Evolutionary conservation across 257 asterid genomes (phyloP).

Genomic region (Eustoma russellianum): DNA sequence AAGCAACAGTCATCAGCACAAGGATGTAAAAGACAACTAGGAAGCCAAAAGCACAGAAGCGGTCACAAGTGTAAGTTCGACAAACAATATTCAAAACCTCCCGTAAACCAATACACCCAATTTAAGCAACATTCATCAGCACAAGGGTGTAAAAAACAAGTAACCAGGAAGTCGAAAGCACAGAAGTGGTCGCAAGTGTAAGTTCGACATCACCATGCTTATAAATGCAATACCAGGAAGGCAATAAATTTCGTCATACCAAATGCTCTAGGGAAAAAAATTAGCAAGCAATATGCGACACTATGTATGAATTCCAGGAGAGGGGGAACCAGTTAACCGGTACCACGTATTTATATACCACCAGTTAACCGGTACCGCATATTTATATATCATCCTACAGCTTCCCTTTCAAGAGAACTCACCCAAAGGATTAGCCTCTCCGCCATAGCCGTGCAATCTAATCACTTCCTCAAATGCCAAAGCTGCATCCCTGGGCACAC

Average conservation of each 20-base stretch:
- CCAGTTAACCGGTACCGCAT: background rate
- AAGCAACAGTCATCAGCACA: background rate
- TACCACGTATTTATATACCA: too few relatives aligned
- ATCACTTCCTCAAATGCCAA: slow-evolving; percentile 93
- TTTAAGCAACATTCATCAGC: background rate
- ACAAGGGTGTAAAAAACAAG: background rate
- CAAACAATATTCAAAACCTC: background rate
- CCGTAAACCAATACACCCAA: background rate
- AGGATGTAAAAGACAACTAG: background rate
- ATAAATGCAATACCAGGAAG: background rate
- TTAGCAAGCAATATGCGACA: background rate
- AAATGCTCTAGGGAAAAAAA: background rate
- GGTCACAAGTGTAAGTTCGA: background rate
- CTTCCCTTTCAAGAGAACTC: slow-evolving; percentile 13
- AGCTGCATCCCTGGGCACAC: slow-evolving; percentile 92
- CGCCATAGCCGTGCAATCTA: slow-evolving; percentile 90
- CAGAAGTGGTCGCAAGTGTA: background rate
- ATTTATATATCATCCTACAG: background rate
- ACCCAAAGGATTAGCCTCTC: slow-evolving; percentile 97
- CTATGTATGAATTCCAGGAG: background rate
- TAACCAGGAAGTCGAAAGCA: background rate
- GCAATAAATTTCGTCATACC: background rate
- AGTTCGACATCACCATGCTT: too few relatives aligned
- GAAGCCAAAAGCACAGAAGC: background rate
- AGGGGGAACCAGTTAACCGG: background rate